phyloP scores from a whole-genome alignment of 2,329 filamentous ascomycete genomes.

The Dothidotthia symphoricarpi region DNA sequence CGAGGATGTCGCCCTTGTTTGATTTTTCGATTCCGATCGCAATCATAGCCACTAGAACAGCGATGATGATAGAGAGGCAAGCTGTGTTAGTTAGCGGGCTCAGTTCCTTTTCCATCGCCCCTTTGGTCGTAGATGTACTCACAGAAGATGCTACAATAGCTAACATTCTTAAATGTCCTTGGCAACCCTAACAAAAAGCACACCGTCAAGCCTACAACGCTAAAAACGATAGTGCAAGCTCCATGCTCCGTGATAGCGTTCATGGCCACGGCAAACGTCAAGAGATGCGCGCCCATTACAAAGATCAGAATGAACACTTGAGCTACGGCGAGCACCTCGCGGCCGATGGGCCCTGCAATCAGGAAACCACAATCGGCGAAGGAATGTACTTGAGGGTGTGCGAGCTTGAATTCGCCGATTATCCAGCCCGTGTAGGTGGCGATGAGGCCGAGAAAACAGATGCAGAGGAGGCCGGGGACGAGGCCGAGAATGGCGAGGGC shows the following conservation, averaged over 20 bases:
- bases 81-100: constrained; percentile 38
- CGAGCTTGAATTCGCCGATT: constrained; percentile 59
- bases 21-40: constrained; percentile 57
- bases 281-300: constrained; percentile 68
- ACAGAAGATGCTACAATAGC: constrained; percentile 62
- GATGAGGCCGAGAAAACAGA: constrained; percentile 54
- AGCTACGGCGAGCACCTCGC: constrained; percentile 61
- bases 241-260: constrained; percentile 62
- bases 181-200: constrained; percentile 61
- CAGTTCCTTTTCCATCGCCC: constrained; percentile 8
- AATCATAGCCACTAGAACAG: constrained; percentile 66
- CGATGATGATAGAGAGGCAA: constrained; percentile 62
- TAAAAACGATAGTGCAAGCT: constrained; percentile 64
- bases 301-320: constrained; percentile 66
- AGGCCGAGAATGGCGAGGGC: constrained; percentile 55
- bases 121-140: constrained; percentile 15
- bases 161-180: constrained; percentile 61
- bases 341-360: constrained; percentile 59
- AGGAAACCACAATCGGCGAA: constrained; percentile 68
- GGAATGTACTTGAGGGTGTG: constrained; percentile 59
- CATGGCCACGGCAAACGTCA: constrained; percentile 69
- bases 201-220: constrained; percentile 57
- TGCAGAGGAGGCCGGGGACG: constrained; percentile 55
- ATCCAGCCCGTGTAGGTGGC: constrained; percentile 62
- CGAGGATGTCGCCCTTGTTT: constrained; percentile 31